These are phyloP conservation scores for Nannochloris sp. DNA, from an alignment of 139 green algal species.

Conservation along the genomic window DNA sequence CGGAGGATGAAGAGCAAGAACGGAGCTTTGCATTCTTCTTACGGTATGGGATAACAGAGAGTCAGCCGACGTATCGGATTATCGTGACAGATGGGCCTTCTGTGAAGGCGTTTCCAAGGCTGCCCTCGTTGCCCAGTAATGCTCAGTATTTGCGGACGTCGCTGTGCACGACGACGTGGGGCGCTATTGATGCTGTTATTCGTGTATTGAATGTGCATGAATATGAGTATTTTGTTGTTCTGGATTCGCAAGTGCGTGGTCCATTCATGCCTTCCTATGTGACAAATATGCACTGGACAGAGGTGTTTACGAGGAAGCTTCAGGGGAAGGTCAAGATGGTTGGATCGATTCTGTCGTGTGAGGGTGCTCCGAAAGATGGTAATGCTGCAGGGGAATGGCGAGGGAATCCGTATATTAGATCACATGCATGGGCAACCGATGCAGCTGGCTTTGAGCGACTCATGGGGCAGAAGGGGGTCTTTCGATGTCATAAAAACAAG, in stretches of 20 bases:
- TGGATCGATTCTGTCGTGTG: slow-evolving; percentile 33
- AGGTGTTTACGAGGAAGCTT: slow-evolving; percentile 24
- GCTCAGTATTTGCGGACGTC: slow-evolving; percentile 12
- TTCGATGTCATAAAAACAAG: slow-evolving; percentile 22
- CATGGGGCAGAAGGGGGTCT: slow-evolving; percentile 1
- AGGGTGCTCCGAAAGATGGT: slow-evolving; percentile 18
- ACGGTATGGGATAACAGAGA: slow-evolving; percentile 13
- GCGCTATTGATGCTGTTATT: slow-evolving; percentile 6
- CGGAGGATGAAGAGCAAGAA: slow-evolving; percentile 19
- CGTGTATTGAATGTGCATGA: background rate
- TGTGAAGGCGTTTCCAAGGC: slow-evolving; percentile 8
- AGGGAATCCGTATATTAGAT: slow-evolving; percentile 17
- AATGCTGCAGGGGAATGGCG: slow-evolving; percentile 25
- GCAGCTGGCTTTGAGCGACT: slow-evolving; percentile 10
- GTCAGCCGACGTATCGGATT: slow-evolving; percentile 15
- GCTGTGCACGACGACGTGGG: slow-evolving; percentile 18
- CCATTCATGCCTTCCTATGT: slow-evolving; percentile 42
- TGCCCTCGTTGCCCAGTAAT: slow-evolving; percentile 25
- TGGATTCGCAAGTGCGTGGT: slow-evolving; percentile 28
- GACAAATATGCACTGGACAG: slow-evolving; percentile 25
- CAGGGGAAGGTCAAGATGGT: slow-evolving; percentile 30
- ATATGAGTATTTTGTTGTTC: slow-evolving; percentile 25
- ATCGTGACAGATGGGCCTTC: slow-evolving; percentile 11
- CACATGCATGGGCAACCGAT: slow-evolving; percentile 27
- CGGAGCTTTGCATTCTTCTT: slow-evolving; percentile 29